phyloP scores from a whole-genome alignment of 257 asterid species.

The Scutellaria galericulata region DNA sequence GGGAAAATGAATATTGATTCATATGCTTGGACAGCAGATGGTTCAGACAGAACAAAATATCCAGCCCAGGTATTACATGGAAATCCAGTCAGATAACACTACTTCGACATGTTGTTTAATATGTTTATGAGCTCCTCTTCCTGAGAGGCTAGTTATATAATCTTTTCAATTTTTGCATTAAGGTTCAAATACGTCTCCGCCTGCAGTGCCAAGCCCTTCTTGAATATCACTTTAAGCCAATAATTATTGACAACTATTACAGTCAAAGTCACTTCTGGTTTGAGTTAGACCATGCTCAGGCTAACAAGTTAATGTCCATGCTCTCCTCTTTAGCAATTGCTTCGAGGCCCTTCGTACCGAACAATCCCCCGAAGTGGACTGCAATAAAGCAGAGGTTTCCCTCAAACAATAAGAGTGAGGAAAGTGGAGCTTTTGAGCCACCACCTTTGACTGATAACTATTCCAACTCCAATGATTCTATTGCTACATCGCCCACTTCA shows the following conservation, averaged over 20 bases:
- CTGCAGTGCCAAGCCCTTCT: conserved; percentile 58
- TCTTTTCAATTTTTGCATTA: conserved; percentile 35
- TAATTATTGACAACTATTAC: conserved; percentile 75
- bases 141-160: conserved; percentile 16
- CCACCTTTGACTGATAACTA: conserved; percentile 37
- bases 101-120: conserved; percentile 23
- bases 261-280: conserved; percentile 64
- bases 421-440: conserved; percentile 41
- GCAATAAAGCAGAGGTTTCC: conserved; percentile 19
- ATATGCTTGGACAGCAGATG: conserved; percentile 90
- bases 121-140: conserved; percentile 17
- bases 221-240: conserved; percentile 71
- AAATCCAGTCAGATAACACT: conserved; percentile 25
- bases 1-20: conserved; percentile 75
- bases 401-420: conserved; percentile 41
- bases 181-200: conserved; percentile 78
- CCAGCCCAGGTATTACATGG: conserved; percentile 79
- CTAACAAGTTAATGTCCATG: conserved; percentile 62
- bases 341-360: conserved; percentile 45
- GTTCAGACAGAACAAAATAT: conserved; percentile 64
- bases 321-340: conserved; percentile 54
- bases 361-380: conserved; percentile 35
- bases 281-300: conserved; percentile 86
- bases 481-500: conserved; percentile 41
- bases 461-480: conserved; percentile 40